Evolutionary conservation across 768 basidiomycete genomes (phyloP), one percentile per base, ranked within the genome.

Genomic region (Suillus spraguei): DNA sequence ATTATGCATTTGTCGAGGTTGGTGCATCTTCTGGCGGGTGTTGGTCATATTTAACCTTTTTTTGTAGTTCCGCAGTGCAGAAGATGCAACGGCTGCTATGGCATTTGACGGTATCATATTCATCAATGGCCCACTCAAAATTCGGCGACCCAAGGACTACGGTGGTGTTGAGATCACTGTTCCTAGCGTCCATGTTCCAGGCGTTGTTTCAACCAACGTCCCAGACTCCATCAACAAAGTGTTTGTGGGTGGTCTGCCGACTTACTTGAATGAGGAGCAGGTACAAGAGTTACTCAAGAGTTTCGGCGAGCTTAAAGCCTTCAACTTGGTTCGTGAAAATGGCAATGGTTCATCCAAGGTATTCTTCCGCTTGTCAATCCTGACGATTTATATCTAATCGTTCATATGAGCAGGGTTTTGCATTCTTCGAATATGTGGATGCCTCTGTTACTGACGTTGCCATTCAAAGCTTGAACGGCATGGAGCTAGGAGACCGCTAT

Each of bases 361-460:
- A 64, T 78, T 67, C 52, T 49, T 33, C 28, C 28, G 50, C 13
- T 54, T 65, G 13, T 42, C 35, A 42, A 22, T 64, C 58, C 7
- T 39, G 10, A 44, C 39, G 0, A 8, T 2, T 38, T 20, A 10
- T 52, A 55, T 50, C 39, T 1, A 42, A 61, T 70, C n/a, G 2
- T 20, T 67, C 13, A 39, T 16, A 24, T 62, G 52, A 56, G 4
- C 70, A 98, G 97, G 97, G 97, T 70, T 99, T 97, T 77, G 97
- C 97, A 4, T 99, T 99, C 83, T 97, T 95, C 80, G 97, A 99
- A 83, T 99, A 99, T 76, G 89, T 92, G 65, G 97, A 99, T 72
- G 79, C 87, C 17, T 77, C 75, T 58, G 89, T 95, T 63, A 99
- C 97, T 64, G 97, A 99, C 68, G 87, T 97, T 69, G 97, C 97